Evolutionary conservation across 768 basidiomycete genomes (phyloP).

Genomic region (Russula dissimulans): DNA sequence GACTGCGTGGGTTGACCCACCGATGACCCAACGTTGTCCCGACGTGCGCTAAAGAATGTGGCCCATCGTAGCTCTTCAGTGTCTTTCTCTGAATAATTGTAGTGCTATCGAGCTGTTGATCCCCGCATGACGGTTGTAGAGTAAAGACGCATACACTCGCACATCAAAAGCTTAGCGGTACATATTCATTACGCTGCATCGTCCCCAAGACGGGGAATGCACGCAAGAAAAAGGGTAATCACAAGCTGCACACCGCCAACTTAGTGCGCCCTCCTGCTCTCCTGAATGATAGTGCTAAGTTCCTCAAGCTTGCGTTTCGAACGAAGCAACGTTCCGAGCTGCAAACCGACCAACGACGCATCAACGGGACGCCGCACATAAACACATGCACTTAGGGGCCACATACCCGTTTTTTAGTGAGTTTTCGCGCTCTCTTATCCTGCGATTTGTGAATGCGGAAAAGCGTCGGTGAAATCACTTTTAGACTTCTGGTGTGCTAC

Average conservation of each 20-base stretch:
- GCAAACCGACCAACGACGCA: constrained; percentile 12
- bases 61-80: too few relatives aligned
- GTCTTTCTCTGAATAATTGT: too few relatives aligned
- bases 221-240: neutral
- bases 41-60: too few relatives aligned
- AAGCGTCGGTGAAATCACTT: neutral
- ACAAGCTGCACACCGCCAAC: neutral
- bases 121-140: neutral
- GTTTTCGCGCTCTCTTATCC: constrained; percentile 99
- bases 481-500: neutral
- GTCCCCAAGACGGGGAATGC: neutral
- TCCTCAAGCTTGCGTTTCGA: constrained; percentile 99
- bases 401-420: constrained; percentile 98
- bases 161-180: constrained; percentile 8
- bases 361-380: neutral
- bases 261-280: constrained; percentile 70
- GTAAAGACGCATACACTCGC: constrained; percentile 12
- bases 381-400: constrained; percentile 18
- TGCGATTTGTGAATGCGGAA: constrained; percentile 24
- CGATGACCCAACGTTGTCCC: too few relatives aligned
- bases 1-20: too few relatives aligned
- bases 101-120: too few relatives aligned
- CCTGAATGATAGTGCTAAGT: constrained; percentile 83
- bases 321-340: constrained; percentile 96
- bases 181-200: constrained; percentile 7